Percentiles rank a stretch among this genome's conserved stretches.
These are phyloP conservation scores for Neolentinus lepideus DNA, from an alignment of 1,284 basidiomycete genomes.

Conservation along the genomic window DNA sequence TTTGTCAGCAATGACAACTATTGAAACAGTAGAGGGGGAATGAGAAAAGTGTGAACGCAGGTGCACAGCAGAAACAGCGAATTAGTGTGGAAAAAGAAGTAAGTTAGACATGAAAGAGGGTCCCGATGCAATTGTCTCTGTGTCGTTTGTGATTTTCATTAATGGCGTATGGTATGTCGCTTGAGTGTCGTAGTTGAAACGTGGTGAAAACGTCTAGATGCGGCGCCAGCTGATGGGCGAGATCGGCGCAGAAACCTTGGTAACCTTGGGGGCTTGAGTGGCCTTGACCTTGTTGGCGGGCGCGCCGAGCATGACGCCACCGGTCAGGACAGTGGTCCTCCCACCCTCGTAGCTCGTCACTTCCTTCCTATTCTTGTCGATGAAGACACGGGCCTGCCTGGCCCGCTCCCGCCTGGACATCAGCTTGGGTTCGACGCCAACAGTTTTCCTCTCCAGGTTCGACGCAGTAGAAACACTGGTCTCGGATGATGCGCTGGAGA, in stretches of 20 bases:
- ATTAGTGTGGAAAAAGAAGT: neutral
- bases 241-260: neutral
- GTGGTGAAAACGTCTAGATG: slow-evolving; percentile 1
- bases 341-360: slow-evolving; percentile 80
- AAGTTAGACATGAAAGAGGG: neutral
- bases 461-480: slow-evolving; percentile 28
- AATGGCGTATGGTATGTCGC: neutral
- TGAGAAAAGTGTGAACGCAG: neutral
- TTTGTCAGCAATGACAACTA: neutral
- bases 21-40: neutral
- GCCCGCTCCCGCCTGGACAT: slow-evolving; percentile 57
- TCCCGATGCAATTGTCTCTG: neutral
- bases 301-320: slow-evolving; percentile 76
- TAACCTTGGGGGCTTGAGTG: slow-evolving; percentile 22
- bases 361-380: slow-evolving; percentile 65
- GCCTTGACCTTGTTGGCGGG: slow-evolving; percentile 23
- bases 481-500: slow-evolving; percentile 34
- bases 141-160: neutral
- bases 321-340: slow-evolving; percentile 78
- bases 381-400: slow-evolving; percentile 57
- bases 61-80: neutral
- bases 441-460: slow-evolving; percentile 12
- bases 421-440: slow-evolving; percentile 30
- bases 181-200: neutral
- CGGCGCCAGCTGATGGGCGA: slow-evolving; percentile 35